Base-by-base conservation (phyloP, 208 protist genomes). In the Porcisia hertigi region DNA sequence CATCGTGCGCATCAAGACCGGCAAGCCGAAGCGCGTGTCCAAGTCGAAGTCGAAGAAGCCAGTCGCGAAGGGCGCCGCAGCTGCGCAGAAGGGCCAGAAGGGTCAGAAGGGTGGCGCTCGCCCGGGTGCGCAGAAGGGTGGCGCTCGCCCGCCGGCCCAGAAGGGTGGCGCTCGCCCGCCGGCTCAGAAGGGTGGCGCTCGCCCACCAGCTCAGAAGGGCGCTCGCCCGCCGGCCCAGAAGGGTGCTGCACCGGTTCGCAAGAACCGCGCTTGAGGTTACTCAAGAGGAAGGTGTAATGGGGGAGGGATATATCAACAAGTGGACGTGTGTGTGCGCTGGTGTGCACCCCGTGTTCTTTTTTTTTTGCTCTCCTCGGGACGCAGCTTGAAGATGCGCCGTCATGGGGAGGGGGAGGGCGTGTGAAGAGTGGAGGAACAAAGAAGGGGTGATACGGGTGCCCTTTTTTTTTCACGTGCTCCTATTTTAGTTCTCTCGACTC, bases 1-100 rank as follows among this genome's bases (percentile, higher is more conserved):
- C 73, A 90, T 97, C 39, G 79, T 97, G 72, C 89, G 88, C 87
- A 94, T 94, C 87, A 93, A 93, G 88, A 90, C 83, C 66, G 92
- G 85, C 78, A 93, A 94, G 87, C 91, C 89, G 84, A 89, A 88
- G 78, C 89, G 88, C 75, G 79, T 73, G 79, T 86, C 86, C 60
- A 86, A 83, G 80, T 45, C 49, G 49, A 86, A 88, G 85, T 76
- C 72, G 57, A 76, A 78, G 78, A 79, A 78, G 72, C 64, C 74
- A 9, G 74, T 75, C 25, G 82, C 57, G 62, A 87, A 83, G 82
- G 84, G 77, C 60, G 76, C 77, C 20, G 77, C 80, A 16, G 79
- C 67, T 45, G 59, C 59, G 36, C 71, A 80, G 81, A 85, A 85
- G 81, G 76, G 76, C 8, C 71, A 81, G 70, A 86, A 86, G 77